phyloP scores from a whole-genome alignment of 352 stramenopile genomes.

The Bremia lactucae region DNA sequence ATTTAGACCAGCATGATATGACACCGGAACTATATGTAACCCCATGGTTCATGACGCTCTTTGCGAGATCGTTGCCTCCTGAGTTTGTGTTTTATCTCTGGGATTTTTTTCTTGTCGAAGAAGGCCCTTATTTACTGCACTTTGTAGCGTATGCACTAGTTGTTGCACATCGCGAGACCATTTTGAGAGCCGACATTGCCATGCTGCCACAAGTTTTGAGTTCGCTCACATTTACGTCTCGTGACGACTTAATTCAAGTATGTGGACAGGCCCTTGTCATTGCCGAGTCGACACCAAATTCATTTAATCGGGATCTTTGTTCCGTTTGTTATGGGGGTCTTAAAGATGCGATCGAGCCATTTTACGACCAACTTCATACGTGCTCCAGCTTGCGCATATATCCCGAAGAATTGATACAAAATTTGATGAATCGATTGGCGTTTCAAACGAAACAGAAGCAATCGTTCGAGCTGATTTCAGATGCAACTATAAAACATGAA shows the following conservation, averaged over 20 bases:
- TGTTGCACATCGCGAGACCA: slow-evolving; percentile 34
- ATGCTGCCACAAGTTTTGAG: slow-evolving; percentile 78
- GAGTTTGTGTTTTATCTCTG: slow-evolving; percentile 79
- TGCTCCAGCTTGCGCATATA: slow-evolving; percentile 79
- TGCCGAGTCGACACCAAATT: slow-evolving; percentile 55
- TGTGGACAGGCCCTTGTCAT: slow-evolving; percentile 41
- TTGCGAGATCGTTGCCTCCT: slow-evolving; percentile 68
- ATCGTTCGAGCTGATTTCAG: neutral
- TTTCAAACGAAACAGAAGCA: slow-evolving; percentile 16
- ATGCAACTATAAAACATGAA: slow-evolving; percentile 4
- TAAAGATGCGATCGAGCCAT: slow-evolving; percentile 49
- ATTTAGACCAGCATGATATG: slow-evolving; percentile 86
- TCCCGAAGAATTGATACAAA: slow-evolving; percentile 67
- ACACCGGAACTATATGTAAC: slow-evolving; percentile 89
- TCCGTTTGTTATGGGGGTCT: slow-evolving; percentile 76
- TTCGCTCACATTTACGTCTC: slow-evolving; percentile 49
- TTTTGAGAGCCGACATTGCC: slow-evolving; percentile 57
- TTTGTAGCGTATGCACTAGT: slow-evolving; percentile 85
- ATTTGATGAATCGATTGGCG: slow-evolving; percentile 50
- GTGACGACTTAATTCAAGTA: slow-evolving; percentile 47
- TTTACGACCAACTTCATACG: slow-evolving; percentile 56
- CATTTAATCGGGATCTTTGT: slow-evolving; percentile 72
- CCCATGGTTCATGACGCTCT: slow-evolving; percentile 91
- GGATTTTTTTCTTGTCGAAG: slow-evolving; percentile 87
- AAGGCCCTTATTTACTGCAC: slow-evolving; percentile 83